Evolutionary conservation across 179 eudicot species (phyloP).

Genomic region (Beta lomatogona): DNA sequence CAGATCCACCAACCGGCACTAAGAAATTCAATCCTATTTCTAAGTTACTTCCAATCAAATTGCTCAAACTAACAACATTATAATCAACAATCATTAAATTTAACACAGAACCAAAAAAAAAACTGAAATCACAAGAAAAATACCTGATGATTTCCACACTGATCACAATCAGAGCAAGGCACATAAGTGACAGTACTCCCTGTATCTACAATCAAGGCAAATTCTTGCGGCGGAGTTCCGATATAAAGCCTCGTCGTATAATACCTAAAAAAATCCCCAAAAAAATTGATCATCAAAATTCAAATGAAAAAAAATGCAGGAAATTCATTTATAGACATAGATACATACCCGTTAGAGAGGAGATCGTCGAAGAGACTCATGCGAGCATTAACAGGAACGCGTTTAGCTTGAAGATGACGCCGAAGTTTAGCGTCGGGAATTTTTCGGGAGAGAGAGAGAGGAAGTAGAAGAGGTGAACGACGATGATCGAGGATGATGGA

Average conservation of each 20-base stretch:
- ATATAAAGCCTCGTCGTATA: conserved; percentile 85
- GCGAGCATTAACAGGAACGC: conserved; percentile 50
- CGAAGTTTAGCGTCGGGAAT: conserved; percentile 29
- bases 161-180: conserved; percentile 83
- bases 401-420: conserved; percentile 51
- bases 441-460: conserved; percentile 48
- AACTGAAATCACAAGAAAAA: background rate
- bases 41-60: background rate
- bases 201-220: conserved; percentile 83
- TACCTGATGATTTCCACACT: conserved; percentile 94
- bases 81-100: background rate
- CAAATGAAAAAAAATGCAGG: background rate
- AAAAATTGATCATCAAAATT: background rate
- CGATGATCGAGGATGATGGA: conserved; percentile 23
- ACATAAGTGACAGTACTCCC: conserved; percentile 93
- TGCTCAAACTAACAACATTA: background rate
- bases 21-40: background rate
- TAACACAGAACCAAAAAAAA: background rate
- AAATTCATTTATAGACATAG: background rate
- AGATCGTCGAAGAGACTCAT: conserved; percentile 85
- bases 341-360: conserved; percentile 63
- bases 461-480: conserved; percentile 56
- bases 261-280: conserved; percentile 47
- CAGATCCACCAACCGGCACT: conserved; percentile 22
- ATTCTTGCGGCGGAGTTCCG: conserved; percentile 82